Evolutionary conservation across 1,284 basidiomycete genomes (phyloP).

Genomic region (Pisolithus thermaeus): DNA sequence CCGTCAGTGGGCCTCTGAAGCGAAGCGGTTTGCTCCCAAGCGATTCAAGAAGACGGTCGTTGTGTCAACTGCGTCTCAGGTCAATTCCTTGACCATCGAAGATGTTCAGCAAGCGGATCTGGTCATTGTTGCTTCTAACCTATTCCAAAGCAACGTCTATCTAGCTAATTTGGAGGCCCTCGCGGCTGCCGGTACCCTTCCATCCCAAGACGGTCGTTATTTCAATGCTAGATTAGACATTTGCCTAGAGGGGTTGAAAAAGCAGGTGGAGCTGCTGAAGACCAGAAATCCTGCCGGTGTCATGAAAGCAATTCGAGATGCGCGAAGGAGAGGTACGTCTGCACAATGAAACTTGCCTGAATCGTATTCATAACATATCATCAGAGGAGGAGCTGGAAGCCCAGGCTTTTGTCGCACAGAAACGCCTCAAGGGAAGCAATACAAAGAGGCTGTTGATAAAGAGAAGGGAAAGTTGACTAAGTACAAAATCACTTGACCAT

Average conservation of each 20-base stretch:
- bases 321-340: conserved; percentile 50
- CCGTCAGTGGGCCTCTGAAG: conserved; percentile 86
- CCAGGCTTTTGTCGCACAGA: conserved; percentile 46
- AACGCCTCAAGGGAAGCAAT: conserved; percentile 68
- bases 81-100: conserved; percentile 75
- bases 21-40: conserved; percentile 72
- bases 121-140: conserved; percentile 79
- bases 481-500: conserved; percentile 9
- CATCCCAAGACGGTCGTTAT: conserved; percentile 75
- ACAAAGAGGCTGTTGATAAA: conserved; percentile 48
- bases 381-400: conserved; percentile 44
- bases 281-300: conserved; percentile 58
- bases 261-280: conserved; percentile 64
- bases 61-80: conserved; percentile 65
- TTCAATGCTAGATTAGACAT: conserved; percentile 76
- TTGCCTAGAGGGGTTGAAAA: conserved; percentile 50
- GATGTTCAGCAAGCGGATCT: conserved; percentile 81
- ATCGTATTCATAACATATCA: conserved; percentile 9
- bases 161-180: conserved; percentile 70
- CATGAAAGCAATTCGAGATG: conserved; percentile 54
- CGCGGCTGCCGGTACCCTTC: conserved; percentile 60
- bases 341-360: neutral
- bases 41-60: conserved; percentile 61
- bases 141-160: conserved; percentile 77
- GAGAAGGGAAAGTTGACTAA: conserved; percentile 19